Base-by-base conservation (phyloP, 306 rosid genomes). In the Gillenia trifoliata region DNA sequence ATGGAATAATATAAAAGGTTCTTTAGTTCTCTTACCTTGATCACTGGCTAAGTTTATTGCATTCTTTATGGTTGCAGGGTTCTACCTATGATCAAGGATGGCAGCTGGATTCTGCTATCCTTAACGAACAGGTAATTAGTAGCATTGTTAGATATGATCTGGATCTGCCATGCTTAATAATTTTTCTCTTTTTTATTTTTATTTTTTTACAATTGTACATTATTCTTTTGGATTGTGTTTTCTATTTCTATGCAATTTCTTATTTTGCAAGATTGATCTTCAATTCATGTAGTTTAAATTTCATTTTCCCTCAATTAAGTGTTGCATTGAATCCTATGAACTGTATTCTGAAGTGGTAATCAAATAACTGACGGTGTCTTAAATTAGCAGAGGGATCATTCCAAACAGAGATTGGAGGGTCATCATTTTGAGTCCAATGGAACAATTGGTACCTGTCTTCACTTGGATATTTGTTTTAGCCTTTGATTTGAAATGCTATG, bases 381-480 rank as follows among this genome's bases (percentile, higher is more conserved):
- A 15, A 49, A 56, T 41, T 52, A 89, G 88, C 95, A 95, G 99
- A 88, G 91, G 86, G 98, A 95, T 83, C 82, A 83, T 79, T 78
- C 89, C 33, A 90, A 86, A 83, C 92, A 82, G 96, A 90, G 99
- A 85, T 70, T 70, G 82, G 99, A 92, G 28, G 77, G 80, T 83
- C 88, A 90, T 79, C 86, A 88, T 75, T 89, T 83, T 82, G 99
- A 92, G 43, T 85, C 93, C 33, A 92, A 92, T 80, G 99, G 98
- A 45, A 83, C 79, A 59, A 88, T 89, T 75, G 98, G 98, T 92
- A 92, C 78, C 55, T 45, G 54, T 17, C 65, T 38, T 74, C 31
- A n/a, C 11, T 45, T 26, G 72, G 60, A 71, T 34, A 73, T 60
- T 73, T 72, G 75, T 25, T 77, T 73, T 71, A 47, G 63, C 66